These are phyloP conservation scores for Ceratocystis lukuohia DNA, from an alignment of 2,329 filamentous ascomycete species.

Conservation along the genomic window DNA sequence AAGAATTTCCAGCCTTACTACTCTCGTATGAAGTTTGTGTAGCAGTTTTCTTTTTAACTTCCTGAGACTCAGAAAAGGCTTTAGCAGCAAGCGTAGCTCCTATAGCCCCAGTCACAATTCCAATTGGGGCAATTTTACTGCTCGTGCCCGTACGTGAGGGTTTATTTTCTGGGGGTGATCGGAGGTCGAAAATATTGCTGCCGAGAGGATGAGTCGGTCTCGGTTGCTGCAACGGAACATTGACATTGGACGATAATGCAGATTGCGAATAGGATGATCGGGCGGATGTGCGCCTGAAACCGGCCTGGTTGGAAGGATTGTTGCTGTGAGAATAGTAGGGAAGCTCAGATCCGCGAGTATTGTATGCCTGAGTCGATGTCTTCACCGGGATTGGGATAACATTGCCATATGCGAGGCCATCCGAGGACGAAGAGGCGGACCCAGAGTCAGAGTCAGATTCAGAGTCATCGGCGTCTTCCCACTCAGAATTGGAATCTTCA, in stretches of 20 bases:
- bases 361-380: background rate
- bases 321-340: slow-evolving; percentile 9
- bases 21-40: slow-evolving; percentile 24
- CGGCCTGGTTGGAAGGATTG: slow-evolving; percentile 10
- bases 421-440: slow-evolving; percentile 11
- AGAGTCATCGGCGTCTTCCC: slow-evolving; percentile 13
- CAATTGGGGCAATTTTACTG: slow-evolving; percentile 29
- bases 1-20: background rate
- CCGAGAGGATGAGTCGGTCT: slow-evolving; percentile 64
- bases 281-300: background rate
- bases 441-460: slow-evolving; percentile 8
- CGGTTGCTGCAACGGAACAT: slow-evolving; percentile 68
- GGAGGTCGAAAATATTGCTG: slow-evolving; percentile 29
- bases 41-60: slow-evolving; percentile 31
- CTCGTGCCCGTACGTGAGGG: background rate
- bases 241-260: slow-evolving; percentile 28
- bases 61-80: background rate
- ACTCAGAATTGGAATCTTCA: slow-evolving; percentile 14
- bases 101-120: slow-evolving; percentile 36
- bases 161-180: slow-evolving; percentile 8
- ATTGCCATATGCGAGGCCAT: slow-evolving; percentile 16
- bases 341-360: background rate
- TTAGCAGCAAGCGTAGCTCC: slow-evolving; percentile 34
- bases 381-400: background rate
- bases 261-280: background rate